Evolutionary conservation across 1,284 basidiomycete genomes (phyloP).

Genomic region (Peniophora sp.): DNA sequence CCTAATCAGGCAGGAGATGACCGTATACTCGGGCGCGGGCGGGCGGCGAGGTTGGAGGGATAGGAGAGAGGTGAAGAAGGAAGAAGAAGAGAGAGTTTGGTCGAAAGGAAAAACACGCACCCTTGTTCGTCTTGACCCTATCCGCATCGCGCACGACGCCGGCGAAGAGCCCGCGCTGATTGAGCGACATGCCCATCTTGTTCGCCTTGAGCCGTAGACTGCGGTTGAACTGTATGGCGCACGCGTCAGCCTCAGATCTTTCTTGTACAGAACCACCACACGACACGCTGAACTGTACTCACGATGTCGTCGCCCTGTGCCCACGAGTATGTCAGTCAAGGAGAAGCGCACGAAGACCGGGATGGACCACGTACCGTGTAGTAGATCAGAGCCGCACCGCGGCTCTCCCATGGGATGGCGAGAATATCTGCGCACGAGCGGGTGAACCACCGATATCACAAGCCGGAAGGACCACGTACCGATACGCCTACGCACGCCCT

Average conservation of each 20-base stretch:
- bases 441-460: not conserved
- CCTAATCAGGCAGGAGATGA: too few species aligned
- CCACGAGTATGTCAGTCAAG: conserved; percentile 13
- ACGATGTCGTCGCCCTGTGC: conserved; percentile 76
- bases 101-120: conserved; percentile 29
- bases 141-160: conserved; percentile 67
- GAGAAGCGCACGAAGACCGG: conserved; percentile 3
- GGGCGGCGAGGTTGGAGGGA: not conserved
- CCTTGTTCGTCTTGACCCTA: conserved; percentile 55
- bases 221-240: conserved; percentile 72
- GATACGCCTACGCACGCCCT: not conserved
- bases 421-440: conserved; percentile 47
- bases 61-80: not conserved
- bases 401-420: conserved; percentile 66
- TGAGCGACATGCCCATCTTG: conserved; percentile 76
- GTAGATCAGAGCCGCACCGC: conserved; percentile 83
- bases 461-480: not conserved
- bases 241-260: not conserved
- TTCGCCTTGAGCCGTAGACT: conserved; percentile 80
- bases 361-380: conserved; percentile 58
- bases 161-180: conserved; percentile 73
- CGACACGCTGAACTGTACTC: conserved; percentile 17
- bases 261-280: not conserved
- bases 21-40: too few species aligned
- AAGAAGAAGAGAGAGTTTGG: conserved; percentile 4